Conservation (phyloP, 176 grass and related monocot species). For the Microstegium vimineum region DNA sequence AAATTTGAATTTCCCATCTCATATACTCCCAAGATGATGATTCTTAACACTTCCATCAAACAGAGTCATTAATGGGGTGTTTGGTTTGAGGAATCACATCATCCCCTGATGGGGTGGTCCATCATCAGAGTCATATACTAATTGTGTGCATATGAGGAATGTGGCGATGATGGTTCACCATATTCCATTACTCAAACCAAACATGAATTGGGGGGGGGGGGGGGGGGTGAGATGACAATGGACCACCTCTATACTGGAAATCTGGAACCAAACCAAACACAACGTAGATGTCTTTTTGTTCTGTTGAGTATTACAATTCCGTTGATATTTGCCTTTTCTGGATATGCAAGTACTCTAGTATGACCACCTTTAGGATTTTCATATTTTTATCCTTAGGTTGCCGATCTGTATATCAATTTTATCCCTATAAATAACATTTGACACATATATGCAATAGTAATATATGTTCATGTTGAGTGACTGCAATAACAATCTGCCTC, state of each 20-base stretch:
- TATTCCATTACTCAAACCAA: not conserved
- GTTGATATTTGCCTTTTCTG: not conserved
- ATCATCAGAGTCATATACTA: not conserved
- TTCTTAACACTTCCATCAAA: not conserved
- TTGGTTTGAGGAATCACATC: not conserved
- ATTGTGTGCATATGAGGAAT: not conserved
- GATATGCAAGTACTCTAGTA: not conserved
- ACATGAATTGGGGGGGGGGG: not conserved
- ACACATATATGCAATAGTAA: constrained; percentile 8
- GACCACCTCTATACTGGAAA: not conserved
- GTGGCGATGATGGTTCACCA: not conserved
- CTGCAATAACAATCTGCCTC: constrained; percentile 5
- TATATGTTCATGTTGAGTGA: constrained; percentile 8
- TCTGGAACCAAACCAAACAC: not conserved
- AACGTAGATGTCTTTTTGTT: not conserved
- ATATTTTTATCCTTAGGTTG: not conserved
- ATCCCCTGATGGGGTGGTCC: not conserved
- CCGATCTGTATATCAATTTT: not conserved
- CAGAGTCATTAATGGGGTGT: not conserved
- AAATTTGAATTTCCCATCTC: constrained; percentile 7
- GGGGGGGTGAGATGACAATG: not conserved
- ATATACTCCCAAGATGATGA: not conserved
- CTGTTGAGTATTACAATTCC: constrained; percentile 5
- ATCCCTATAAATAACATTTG: no score
- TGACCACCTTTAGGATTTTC: not conserved